Evolutionary conservation across 192 early-diverging fungal genomes (phyloP).

Genomic region (Coemansia sp.): DNA sequence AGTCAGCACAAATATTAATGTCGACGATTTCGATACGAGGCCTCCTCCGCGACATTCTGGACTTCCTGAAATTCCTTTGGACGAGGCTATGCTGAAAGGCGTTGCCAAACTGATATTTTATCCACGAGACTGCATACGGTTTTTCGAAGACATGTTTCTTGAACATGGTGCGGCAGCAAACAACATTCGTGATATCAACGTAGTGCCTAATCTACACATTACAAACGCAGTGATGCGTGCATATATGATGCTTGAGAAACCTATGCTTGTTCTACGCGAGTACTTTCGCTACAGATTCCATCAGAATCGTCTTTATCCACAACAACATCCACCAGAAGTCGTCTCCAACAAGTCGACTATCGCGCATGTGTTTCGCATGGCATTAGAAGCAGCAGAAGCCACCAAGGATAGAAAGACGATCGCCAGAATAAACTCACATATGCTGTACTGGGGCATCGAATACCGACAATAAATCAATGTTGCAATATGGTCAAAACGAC

Average conservation of each 20-base stretch:
- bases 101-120: slow-evolving; percentile 19
- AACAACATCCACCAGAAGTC: slow-evolving; percentile 20
- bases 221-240: slow-evolving; percentile 49
- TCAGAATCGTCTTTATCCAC: slow-evolving; percentile 25
- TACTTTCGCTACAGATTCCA: slow-evolving; percentile 39
- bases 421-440: slow-evolving; percentile 21
- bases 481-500: background rate
- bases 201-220: slow-evolving; percentile 33
- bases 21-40: background rate
- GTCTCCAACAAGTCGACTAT: slow-evolving; percentile 12
- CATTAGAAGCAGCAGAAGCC: slow-evolving; percentile 17
- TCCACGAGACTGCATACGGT: slow-evolving; percentile 40
- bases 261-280: slow-evolving; percentile 33
- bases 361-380: slow-evolving; percentile 35
- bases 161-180: slow-evolving; percentile 15
- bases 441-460: slow-evolving; percentile 31
- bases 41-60: slow-evolving; percentile 7
- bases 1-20: background rate
- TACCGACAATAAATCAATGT: background rate
- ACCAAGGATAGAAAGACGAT: slow-evolving; percentile 7
- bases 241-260: slow-evolving; percentile 28
- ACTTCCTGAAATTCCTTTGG: slow-evolving; percentile 18
- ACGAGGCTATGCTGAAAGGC: slow-evolving; percentile 4
- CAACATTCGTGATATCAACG: slow-evolving; percentile 13
- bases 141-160: slow-evolving; percentile 40